Percentiles rank a stretch among this genome's conserved stretches.
Evolutionary conservation across 2,329 filamentous ascomycete genomes (phyloP).

Genomic region (Fusarium clavum): DNA sequence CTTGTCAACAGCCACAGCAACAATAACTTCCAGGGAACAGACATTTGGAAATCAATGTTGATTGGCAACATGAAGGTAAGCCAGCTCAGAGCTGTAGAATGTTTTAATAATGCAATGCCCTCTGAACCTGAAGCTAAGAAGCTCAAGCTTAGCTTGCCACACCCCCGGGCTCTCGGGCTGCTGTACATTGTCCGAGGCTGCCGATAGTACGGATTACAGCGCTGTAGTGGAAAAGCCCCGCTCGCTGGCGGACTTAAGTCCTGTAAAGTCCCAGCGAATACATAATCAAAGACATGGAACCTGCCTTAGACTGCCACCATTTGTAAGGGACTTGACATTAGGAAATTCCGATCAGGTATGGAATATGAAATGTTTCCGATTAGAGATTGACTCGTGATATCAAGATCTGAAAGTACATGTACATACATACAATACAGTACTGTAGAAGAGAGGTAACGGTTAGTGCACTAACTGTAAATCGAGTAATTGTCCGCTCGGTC

Average conservation of each 20-base stretch:
- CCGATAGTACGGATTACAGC: constrained; percentile 16
- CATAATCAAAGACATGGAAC: constrained; percentile 16
- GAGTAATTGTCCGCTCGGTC: constrained; percentile 23
- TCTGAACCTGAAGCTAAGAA: neutral
- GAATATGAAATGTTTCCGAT: neutral
- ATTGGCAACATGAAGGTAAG: neutral
- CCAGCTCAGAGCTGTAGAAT: neutral
- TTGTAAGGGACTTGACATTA: neutral
- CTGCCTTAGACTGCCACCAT: neutral
- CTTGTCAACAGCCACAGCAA: constrained; percentile 5
- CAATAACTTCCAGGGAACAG: neutral
- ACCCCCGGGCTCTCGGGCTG: constrained; percentile 32
- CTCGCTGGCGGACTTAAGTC: constrained; percentile 39
- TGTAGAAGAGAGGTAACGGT: neutral
- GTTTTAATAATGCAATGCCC: constrained; percentile 13
- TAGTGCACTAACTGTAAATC: constrained; percentile 22
- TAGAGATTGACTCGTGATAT: constrained; percentile 1
- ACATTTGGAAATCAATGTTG: neutral
- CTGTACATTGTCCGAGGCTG: constrained; percentile 33
- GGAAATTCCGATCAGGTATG: neutral
- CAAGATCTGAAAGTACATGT: constrained; percentile 7
- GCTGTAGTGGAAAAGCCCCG: constrained; percentile 18
- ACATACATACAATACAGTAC: neutral
- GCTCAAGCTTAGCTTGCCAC: constrained; percentile 27
- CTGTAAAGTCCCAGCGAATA: constrained; percentile 38